These are phyloP conservation scores for Aureobasidium sp. DNA, from an alignment of 2,329 filamentous ascomycete species.

Conservation along the genomic window DNA sequence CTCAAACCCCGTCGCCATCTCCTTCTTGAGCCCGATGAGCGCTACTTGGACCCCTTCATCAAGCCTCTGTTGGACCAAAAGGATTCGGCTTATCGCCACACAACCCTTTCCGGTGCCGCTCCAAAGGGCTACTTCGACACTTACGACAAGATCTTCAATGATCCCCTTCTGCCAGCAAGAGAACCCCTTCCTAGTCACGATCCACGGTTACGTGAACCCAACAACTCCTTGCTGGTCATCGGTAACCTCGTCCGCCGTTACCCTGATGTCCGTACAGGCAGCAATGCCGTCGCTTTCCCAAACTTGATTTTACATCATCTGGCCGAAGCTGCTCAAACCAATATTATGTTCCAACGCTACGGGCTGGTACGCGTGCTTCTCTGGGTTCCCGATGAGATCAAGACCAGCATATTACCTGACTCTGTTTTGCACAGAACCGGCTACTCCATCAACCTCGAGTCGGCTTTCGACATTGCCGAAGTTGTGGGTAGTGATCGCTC, in stretches of 20 bases:
- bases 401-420: conserved; percentile 54
- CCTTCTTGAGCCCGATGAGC: conserved; percentile 65
- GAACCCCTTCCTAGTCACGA: conserved; percentile 32
- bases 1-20: conserved; percentile 77
- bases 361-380: conserved; percentile 74
- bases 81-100: conserved; percentile 44
- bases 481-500: conserved; percentile 20
- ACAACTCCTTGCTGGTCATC: conserved; percentile 62
- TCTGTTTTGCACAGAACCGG: conserved; percentile 50
- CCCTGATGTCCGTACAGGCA: background rate
- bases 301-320: conserved; percentile 56
- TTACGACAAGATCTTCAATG: conserved; percentile 47
- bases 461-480: conserved; percentile 50
- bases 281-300: background rate
- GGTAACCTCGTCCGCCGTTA: conserved; percentile 30
- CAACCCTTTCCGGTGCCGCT: conserved; percentile 23
- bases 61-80: conserved; percentile 34
- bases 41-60: conserved; percentile 56
- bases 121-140: conserved; percentile 22
- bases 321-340: conserved; percentile 45
- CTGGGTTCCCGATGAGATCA: conserved; percentile 60
- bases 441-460: conserved; percentile 52
- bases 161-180: conserved; percentile 51
- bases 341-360: conserved; percentile 56
- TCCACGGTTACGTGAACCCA: conserved; percentile 45